These are phyloP conservation scores for Daphne laureola DNA, from an alignment of 441 rosid species.

Conservation along the genomic window DNA sequence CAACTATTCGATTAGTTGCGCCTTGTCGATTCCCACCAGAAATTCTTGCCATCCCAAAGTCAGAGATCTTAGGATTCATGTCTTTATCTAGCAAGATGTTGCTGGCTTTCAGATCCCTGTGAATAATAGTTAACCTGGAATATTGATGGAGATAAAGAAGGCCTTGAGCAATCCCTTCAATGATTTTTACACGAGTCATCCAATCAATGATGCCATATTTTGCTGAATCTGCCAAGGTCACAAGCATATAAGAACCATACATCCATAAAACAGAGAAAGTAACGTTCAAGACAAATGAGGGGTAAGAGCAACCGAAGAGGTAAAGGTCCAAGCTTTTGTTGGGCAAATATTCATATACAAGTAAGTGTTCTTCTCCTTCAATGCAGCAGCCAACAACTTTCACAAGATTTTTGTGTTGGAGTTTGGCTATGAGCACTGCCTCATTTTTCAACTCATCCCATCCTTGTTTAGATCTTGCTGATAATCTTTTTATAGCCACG, in stretches of 20 bases:
- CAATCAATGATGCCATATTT: slow-evolving; percentile 18
- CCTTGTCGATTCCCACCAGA: slow-evolving; percentile 9
- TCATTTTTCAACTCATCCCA: slow-evolving; percentile 26
- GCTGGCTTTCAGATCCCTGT: no score
- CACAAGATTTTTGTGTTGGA: slow-evolving; percentile 30
- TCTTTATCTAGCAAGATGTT: no score
- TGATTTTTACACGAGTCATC: slow-evolving; percentile 3
- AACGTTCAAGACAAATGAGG: no score
- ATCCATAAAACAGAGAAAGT: no score
- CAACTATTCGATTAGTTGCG: slow-evolving; percentile 17
- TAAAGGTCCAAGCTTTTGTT: no score
- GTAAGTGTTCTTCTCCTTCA: slow-evolving; percentile 20
- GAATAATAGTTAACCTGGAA: no score
- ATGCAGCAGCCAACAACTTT: slow-evolving; percentile 27
- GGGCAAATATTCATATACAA: slow-evolving; percentile 26
- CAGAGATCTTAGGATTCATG: slow-evolving; percentile 24
- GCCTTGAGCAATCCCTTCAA: no score
- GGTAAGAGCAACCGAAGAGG: no score
- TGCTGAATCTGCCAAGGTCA: neutral
- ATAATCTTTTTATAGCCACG: slow-evolving; percentile 23
- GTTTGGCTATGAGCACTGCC: slow-evolving; percentile 21
- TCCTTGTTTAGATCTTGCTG: slow-evolving; percentile 21
- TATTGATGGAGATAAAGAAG: no score
- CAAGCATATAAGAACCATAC: no score
- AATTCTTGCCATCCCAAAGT: slow-evolving; percentile 29